Percentiles rank a stretch among this genome's conserved stretches.
Conservation (phyloP, 2,329 filamentous ascomycete species). For the Lecanosticta acicola region DNA sequence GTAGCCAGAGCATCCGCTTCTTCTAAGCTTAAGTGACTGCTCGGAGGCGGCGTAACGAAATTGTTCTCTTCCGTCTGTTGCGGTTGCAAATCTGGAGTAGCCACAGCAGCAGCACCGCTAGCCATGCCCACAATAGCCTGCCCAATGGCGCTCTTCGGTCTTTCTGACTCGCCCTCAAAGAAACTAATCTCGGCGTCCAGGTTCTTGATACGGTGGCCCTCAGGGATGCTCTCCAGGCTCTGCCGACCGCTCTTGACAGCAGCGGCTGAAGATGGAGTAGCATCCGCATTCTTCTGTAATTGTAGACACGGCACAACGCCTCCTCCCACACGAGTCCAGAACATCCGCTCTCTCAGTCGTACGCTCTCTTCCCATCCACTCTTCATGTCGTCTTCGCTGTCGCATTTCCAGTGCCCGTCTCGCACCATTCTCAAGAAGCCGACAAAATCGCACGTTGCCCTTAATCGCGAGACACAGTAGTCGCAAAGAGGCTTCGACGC, state of each 20-base stretch:
- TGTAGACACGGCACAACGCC: slow-evolving; percentile 68
- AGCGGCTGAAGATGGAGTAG: slow-evolving; percentile 11
- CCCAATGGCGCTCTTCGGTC: slow-evolving; percentile 8
- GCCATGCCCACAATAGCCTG: slow-evolving; percentile 9
- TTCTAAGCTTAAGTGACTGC: neutral
- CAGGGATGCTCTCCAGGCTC: slow-evolving; percentile 22
- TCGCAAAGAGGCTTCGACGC: slow-evolving; percentile 84
- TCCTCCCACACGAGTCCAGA: slow-evolving; percentile 89
- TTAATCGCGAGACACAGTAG: slow-evolving; percentile 77
- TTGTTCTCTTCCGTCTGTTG: slow-evolving; percentile 1
- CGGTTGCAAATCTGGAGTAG: slow-evolving; percentile 9
- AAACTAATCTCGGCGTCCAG: slow-evolving; percentile 1
- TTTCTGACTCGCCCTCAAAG: slow-evolving; percentile 1
- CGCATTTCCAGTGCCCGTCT: slow-evolving; percentile 83
- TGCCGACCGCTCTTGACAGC: slow-evolving; percentile 11
- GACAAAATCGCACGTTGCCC: slow-evolving; percentile 86
- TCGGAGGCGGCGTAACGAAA: slow-evolving; percentile 7
- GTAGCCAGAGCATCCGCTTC: slow-evolving; percentile 6
- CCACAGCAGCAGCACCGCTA: slow-evolving; percentile 3
- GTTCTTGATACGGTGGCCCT: slow-evolving; percentile 5
- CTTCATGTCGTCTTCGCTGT: slow-evolving; percentile 76
- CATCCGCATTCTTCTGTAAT: slow-evolving; percentile 6
- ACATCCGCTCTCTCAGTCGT: slow-evolving; percentile 85
- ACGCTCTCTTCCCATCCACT: slow-evolving; percentile 94
- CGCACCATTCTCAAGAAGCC: slow-evolving; percentile 87